Evolutionary conservation across 2,329 filamentous ascomycete genomes (phyloP), one percentile per base, ranked within the genome.

Genomic region (Alternaria sp.): DNA sequence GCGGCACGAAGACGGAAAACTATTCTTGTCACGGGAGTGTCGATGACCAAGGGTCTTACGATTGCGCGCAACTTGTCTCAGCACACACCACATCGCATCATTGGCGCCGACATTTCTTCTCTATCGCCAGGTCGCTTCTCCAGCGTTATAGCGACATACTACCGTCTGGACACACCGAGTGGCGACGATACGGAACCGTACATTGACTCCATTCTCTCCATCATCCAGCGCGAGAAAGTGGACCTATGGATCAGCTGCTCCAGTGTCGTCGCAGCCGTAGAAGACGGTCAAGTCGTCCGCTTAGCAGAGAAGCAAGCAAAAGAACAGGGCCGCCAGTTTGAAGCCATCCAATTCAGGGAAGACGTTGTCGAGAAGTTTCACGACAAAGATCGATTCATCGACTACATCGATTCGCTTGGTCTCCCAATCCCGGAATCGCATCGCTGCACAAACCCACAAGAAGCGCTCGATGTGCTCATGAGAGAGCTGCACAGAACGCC

Each of bases 201-300:
- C 67, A 80, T 85, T 13, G 76, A 81, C 13, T 78, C 79, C 0
- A 73, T 93, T 3, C 72, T 90, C 2, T 76, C 85, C 8, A 82
- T 92, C 26, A 81, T 92, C 39, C 71, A 80, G 5, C 72, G 77
- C 0, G 88, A 93, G 62, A 80, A 82, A 0, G 83, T 91, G 4
- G 85, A 91, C 55, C 76, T 93, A 3, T 93, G 90, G 90, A 85
- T 93, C 3, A 88, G 86, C 21, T 91, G 89, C 67, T 91, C 89
- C 0, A 88, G 86, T n/a, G 86, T 90, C 8, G 82, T 84, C 1
- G 86, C 84, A 0, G 87, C 87, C 0, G 75, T 89, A 11, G 86
- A 90, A 67, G 90, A 93, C 71, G 89, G 86, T 0, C 75, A 84
- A 34, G 88, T 88, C 1, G 88, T 86, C 1, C 63, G 66, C 8